A percentile compares a stretch with the other conserved stretches of the same genome.
These are phyloP conservation scores for Fusarium verrucosum DNA, from an alignment of 2,329 filamentous ascomycete genomes.

Conservation along the genomic window DNA sequence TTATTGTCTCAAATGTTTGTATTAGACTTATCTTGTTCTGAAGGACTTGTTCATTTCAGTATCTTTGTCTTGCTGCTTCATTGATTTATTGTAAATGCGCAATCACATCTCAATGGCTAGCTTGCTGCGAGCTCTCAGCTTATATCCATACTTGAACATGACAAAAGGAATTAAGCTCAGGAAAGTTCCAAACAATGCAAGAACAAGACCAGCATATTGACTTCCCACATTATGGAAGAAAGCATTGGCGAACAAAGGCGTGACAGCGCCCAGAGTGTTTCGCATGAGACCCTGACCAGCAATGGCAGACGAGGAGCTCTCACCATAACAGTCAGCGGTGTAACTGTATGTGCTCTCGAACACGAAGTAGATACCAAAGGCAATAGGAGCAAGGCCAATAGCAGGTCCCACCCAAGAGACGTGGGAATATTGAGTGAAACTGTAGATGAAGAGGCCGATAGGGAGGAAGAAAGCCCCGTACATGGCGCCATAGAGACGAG, in stretches of 20 bases:
- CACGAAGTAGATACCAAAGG: constrained; percentile 37
- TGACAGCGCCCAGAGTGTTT: constrained; percentile 36
- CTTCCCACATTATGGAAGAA: constrained; percentile 38
- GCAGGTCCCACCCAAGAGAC: constrained; percentile 33
- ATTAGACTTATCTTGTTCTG: background rate
- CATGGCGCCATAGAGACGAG: constrained; percentile 37
- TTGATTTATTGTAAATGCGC: background rate
- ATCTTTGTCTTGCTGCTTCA: background rate
- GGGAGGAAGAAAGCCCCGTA: constrained; percentile 37
- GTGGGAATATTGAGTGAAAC: constrained; percentile 33
- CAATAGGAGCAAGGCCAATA: constrained; percentile 34
- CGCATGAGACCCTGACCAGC: constrained; percentile 36
- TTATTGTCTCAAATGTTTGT: background rate
- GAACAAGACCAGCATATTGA: constrained; percentile 35
- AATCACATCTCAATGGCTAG: constrained; percentile 33
- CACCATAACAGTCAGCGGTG: constrained; percentile 36
- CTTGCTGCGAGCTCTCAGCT: constrained; percentile 36
- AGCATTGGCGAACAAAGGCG: constrained; percentile 34
- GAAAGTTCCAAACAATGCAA: constrained; percentile 30
- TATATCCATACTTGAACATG: constrained; percentile 36
- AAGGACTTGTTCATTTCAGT: background rate
- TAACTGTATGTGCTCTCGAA: constrained; percentile 39
- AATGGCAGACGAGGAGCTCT: constrained; percentile 36
- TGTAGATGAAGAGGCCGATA: constrained; percentile 37
- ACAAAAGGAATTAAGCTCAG: constrained; percentile 36